Percentiles rank a stretch among this genome's conserved stretches.
Conservation (phyloP, 208 protist species). For the Entamoeba histolytica region DNA sequence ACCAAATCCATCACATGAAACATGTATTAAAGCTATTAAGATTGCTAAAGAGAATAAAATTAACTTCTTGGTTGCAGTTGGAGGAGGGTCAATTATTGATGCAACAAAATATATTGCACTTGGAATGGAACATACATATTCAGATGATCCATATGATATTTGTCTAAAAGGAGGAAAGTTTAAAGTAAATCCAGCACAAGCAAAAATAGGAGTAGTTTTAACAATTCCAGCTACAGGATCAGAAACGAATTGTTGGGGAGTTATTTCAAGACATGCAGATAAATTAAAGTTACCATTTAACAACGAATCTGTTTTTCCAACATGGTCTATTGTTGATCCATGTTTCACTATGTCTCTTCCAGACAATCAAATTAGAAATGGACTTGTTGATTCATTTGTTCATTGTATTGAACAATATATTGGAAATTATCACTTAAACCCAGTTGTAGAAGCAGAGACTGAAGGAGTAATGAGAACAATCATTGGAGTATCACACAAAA, state of each 20-base stretch:
- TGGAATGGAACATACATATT: not conserved
- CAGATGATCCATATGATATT: no score
- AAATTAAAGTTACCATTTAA: not conserved
- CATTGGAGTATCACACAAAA: not conserved
- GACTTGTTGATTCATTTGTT: constrained; percentile 5
- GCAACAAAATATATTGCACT: not conserved
- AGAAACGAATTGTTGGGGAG: not conserved
- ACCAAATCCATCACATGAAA: no score
- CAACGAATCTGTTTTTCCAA: not conserved
- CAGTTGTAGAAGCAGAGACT: not conserved
- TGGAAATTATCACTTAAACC: not conserved
- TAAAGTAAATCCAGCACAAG: no score
- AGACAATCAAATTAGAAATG: not conserved
- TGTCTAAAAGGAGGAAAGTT: not conserved
- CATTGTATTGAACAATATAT: not conserved
- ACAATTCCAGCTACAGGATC: constrained; percentile 3
- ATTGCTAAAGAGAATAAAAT: not conserved
- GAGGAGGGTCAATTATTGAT: constrained; percentile 9
- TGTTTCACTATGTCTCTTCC: not conserved
- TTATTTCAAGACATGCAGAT: not conserved
- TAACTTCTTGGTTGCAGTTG: not conserved
- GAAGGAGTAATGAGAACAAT: not conserved
- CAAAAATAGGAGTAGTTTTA: not conserved
- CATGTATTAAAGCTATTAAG: no score
- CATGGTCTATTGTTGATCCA: not conserved